phyloP scores from a whole-genome alignment of 768 basidiomycete genomes.

The Multifurca ochricompacta region DNA sequence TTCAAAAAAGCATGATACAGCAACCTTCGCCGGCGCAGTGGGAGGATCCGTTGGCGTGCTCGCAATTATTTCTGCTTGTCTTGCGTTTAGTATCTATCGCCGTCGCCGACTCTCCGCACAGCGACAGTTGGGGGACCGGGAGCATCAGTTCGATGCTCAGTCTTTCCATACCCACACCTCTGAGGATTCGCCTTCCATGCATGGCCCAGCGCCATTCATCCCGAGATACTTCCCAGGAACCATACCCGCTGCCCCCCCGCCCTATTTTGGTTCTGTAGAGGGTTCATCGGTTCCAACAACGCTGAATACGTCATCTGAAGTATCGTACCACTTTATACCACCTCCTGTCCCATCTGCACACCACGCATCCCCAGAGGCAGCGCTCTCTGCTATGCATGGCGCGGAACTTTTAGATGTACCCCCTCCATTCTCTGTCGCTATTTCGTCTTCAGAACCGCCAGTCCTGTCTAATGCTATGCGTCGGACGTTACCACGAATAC shows the following conservation, averaged over 20 bases:
- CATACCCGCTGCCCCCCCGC: slow-evolving; percentile 33
- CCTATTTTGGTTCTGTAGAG: slow-evolving; percentile 31
- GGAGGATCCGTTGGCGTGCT: slow-evolving; percentile 47
- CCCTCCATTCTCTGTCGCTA: slow-evolving; percentile 25
- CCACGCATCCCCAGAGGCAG: background rate
- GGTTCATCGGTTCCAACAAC: slow-evolving; percentile 20
- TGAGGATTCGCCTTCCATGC: slow-evolving; percentile 30
- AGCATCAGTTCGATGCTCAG: slow-evolving; percentile 19
- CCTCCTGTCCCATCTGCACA: slow-evolving; percentile 15
- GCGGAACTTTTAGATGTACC: slow-evolving; percentile 21
- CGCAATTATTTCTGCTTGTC: slow-evolving; percentile 36
- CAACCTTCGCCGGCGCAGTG: slow-evolving; percentile 48
- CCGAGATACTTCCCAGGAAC: slow-evolving; percentile 54
- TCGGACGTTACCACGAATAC: background rate
- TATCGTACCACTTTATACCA: slow-evolving; percentile 22
- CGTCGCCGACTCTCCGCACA: slow-evolving; percentile 36
- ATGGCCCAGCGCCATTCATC: slow-evolving; percentile 42
- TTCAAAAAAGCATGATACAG: slow-evolving; percentile 26
- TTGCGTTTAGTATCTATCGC: slow-evolving; percentile 45
- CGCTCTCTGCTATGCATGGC: slow-evolving; percentile 17
- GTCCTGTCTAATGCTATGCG: slow-evolving; percentile 21
- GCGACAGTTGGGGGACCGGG: slow-evolving; percentile 31
- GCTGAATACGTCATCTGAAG: slow-evolving; percentile 14
- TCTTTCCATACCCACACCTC: slow-evolving; percentile 27
- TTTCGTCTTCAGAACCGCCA: slow-evolving; percentile 25